Base-by-base conservation (phyloP, 75 land plant species). In the Sequoia sempervirens region DNA sequence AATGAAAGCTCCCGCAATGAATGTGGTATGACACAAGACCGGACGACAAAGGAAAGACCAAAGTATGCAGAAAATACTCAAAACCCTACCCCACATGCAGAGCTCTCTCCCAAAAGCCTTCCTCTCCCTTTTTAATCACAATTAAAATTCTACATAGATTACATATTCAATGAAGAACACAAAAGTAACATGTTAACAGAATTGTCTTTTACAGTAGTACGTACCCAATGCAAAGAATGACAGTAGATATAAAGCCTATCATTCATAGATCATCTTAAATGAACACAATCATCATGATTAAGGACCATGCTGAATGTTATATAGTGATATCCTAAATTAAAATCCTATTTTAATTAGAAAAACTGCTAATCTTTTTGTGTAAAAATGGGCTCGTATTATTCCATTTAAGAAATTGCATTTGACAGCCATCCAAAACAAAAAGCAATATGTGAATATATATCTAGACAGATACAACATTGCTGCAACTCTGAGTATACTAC, bases 401-500 rank as follows among this genome's bases (percentile, higher is more conserved):
- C n/a, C 26, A 5, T 58, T 23, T 58, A 4, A 5, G 64, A 58
- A 58, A 20, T 5, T 23, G 23, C 26, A 58, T 23, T 58, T 58
- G 64, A 20, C 64, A 58, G 5, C n/a, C 5, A 58, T 1, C 26
- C 5, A 23, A 20, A 58, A 58, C 6, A 3, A 58, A 58, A 23
- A 23, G 18, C n/a, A 58, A 18, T 58, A 20, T 58, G 23, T 58
- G 26, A 54, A 20, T 18, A 20, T 58, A 3, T 58, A 15, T 58
- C 64, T 58, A 23, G 26, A 58, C 20, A 20, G 1, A 58, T 23
- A 47, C 64, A 20, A 20, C 64, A 58, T 58, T 23, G 6, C 64
- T 58, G 64, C 20, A 58, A 58, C 18, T 58, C 6, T 23, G 26
- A 23, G 26, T 20, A 58, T 58, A 5, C 64, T 75, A 93, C 88